Evolutionary conservation across 495 filamentous ascomycete species (phyloP).

Genomic region (Oidiodendron maius): DNA sequence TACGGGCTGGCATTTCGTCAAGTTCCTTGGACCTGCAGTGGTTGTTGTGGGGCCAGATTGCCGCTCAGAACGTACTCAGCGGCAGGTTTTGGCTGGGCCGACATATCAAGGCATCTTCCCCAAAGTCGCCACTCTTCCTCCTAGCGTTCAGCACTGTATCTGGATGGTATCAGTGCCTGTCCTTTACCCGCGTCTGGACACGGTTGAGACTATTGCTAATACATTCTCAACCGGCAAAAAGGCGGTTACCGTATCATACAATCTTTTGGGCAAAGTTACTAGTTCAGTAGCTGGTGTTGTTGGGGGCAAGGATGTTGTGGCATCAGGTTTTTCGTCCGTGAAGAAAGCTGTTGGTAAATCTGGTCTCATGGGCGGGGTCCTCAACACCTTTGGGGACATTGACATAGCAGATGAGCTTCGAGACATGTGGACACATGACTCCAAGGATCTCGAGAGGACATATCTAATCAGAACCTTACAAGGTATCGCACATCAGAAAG

Average conservation of each 20-base stretch:
- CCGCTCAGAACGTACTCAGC: conserved; percentile 82
- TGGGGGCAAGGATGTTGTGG: conserved; percentile 85
- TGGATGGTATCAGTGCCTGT: conserved; percentile 90
- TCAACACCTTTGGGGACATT: conserved; percentile 96
- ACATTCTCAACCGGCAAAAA: conserved; percentile 95
- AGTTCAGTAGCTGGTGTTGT: conserved; percentile 92
- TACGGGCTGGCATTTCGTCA: conserved; percentile 96
- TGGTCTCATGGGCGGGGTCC: conserved; percentile 86
- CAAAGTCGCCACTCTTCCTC: conserved; percentile 86
- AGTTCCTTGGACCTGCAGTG: conserved; percentile 87
- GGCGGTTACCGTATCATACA: conserved; percentile 91
- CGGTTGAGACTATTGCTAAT: conserved; percentile 80
- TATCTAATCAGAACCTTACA: conserved; percentile 95
- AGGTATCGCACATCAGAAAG: conserved; percentile 88
- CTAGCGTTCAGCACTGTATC: conserved; percentile 90
- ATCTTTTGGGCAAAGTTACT: conserved; percentile 87
- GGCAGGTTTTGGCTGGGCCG: conserved; percentile 90
- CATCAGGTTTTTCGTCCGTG: conserved; percentile 84
- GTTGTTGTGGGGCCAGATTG: conserved; percentile 86
- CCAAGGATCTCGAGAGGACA: conserved; percentile 93
- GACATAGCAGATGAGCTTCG: conserved; percentile 90
- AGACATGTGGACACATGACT: conserved; percentile 97
- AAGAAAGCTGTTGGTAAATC: conserved; percentile 95
- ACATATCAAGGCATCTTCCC: conserved; percentile 97
- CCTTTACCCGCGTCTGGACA: conserved; percentile 86